Conservation (phyloP, 495 filamentous ascomycete species). For the Hyaloscypha finlandica region DNA sequence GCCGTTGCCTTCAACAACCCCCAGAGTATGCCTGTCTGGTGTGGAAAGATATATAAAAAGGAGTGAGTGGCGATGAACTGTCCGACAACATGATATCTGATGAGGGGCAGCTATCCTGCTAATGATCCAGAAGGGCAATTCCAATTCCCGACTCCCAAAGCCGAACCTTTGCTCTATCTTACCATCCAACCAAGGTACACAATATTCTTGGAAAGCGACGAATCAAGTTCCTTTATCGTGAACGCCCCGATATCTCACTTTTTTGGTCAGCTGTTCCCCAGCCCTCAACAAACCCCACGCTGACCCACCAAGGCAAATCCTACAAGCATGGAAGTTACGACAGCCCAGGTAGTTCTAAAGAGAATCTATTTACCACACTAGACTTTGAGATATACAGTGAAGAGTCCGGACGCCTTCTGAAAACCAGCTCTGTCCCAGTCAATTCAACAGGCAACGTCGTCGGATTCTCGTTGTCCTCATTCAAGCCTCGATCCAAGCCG, state of each 20-base stretch:
- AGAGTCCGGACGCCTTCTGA: conserved; percentile 32
- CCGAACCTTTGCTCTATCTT: conserved; percentile 50
- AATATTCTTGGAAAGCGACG: conserved; percentile 60
- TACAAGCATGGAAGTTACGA: conserved; percentile 31
- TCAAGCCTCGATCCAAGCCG: conserved; percentile 47
- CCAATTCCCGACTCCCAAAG: conserved; percentile 20
- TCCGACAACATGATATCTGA: neutral
- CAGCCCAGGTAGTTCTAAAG: conserved; percentile 39
- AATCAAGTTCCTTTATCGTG: conserved; percentile 57
- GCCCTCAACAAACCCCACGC: neutral
- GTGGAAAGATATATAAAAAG: conserved; percentile 30
- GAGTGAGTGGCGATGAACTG: conserved; percentile 12
- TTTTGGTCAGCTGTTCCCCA: conserved; percentile 7
- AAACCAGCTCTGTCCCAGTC: conserved; percentile 41
- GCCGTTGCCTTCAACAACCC: conserved; percentile 19
- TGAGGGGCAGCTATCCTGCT: conserved; percentile 14
- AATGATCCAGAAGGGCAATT: conserved; percentile 31
- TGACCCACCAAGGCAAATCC: conserved; percentile 6
- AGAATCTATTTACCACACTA: conserved; percentile 15
- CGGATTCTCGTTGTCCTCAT: conserved; percentile 46
- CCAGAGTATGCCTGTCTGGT: conserved; percentile 25
- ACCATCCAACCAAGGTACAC: conserved; percentile 60
- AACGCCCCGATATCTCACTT: conserved; percentile 54
- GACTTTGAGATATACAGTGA: conserved; percentile 40
- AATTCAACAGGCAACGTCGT: conserved; percentile 48